These are phyloP conservation scores for Penicillium sclerotiorum DNA, from an alignment of 2,329 filamentous ascomycete species.

Conservation along the genomic window DNA sequence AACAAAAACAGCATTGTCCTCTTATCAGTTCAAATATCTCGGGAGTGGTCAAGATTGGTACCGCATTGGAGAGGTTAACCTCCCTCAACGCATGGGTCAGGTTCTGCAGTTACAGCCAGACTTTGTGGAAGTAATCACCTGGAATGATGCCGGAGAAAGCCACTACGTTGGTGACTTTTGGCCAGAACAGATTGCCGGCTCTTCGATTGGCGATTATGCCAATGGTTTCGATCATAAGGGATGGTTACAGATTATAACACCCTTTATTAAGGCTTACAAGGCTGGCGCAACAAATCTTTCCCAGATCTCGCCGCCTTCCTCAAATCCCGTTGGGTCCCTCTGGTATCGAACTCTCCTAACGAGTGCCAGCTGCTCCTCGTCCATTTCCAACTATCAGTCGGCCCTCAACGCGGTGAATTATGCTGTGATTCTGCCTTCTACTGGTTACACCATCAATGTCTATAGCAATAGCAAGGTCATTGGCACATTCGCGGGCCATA, in stretches of 20 bases:
- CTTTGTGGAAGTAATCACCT: slow-evolving; percentile 44
- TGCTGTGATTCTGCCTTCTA: not conserved
- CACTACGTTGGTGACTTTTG: slow-evolving; percentile 48
- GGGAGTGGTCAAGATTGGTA: slow-evolving; percentile 22
- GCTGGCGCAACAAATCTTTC: slow-evolving; percentile 25
- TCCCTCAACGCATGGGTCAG: slow-evolving; percentile 34
- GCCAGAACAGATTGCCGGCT: slow-evolving; percentile 30
- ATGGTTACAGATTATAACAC: slow-evolving; percentile 36
- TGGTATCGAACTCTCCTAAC: slow-evolving; percentile 26
- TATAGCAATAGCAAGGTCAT: not conserved
- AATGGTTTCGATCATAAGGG: slow-evolving; percentile 38
- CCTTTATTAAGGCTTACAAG: slow-evolving; percentile 45
- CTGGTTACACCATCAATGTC: not conserved
- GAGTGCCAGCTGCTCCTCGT: not conserved
- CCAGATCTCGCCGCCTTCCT: slow-evolving; percentile 19
- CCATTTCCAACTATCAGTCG: not conserved
- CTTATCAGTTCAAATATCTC: slow-evolving; percentile 43
- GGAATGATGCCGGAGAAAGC: slow-evolving; percentile 44
- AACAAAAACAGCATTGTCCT: slow-evolving; percentile 28
- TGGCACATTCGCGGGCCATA: not conserved
- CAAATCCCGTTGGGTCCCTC: slow-evolving; percentile 26
- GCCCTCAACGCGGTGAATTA: not conserved
- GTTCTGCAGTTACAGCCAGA: slow-evolving; percentile 39
- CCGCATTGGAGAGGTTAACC: slow-evolving; percentile 41
- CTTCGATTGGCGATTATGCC: slow-evolving; percentile 30